Evolutionary conservation across 441 rosid species (phyloP).

Genomic region (Capsella rubella): DNA sequence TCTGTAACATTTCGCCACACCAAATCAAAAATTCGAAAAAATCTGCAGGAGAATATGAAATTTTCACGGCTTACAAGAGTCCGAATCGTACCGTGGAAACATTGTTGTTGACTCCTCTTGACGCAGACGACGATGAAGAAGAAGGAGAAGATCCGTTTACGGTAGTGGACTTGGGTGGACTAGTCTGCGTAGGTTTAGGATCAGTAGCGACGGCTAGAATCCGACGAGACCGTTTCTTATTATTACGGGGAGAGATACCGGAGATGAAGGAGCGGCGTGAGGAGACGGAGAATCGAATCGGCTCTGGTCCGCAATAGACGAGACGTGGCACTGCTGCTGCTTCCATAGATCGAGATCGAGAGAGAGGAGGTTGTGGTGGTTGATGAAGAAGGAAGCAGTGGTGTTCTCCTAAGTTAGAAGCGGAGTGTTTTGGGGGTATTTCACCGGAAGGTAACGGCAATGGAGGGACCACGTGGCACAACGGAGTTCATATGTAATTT

Average conservation of each 20-base stretch:
- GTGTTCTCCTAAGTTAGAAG: background rate
- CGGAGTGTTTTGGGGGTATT: slow-evolving; percentile 6
- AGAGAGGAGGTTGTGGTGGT: background rate
- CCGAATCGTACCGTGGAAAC: slow-evolving; percentile 57
- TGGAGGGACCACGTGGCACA: slow-evolving; percentile 68
- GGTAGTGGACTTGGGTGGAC: slow-evolving; percentile 44
- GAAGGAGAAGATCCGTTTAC: slow-evolving; percentile 52
- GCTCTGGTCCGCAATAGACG: slow-evolving; percentile 65
- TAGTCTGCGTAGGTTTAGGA: slow-evolving; percentile 62
- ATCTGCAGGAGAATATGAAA: no score
- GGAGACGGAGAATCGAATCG: slow-evolving; percentile 50
- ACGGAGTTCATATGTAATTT: slow-evolving; percentile 39
- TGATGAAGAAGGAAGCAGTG: slow-evolving; percentile 28
- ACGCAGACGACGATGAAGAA: slow-evolving; percentile 21
- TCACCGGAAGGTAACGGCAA: slow-evolving; percentile 42
- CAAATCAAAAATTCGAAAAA: no score
- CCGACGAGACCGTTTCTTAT: slow-evolving; percentile 48
- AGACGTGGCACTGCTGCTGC: slow-evolving; percentile 70
- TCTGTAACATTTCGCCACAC: slow-evolving; percentile 51
- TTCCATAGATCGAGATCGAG: slow-evolving; percentile 54
- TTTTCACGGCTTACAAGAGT: no score
- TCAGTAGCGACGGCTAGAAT: slow-evolving; percentile 77
- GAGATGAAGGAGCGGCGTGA: slow-evolving; percentile 46
- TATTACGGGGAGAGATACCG: slow-evolving; percentile 30
- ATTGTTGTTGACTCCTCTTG: slow-evolving; percentile 61